Evolutionary conservation across 2,329 filamentous ascomycete genomes (phyloP), one percentile per base, ranked within the genome.

Genomic region (Penicillium sp.): DNA sequence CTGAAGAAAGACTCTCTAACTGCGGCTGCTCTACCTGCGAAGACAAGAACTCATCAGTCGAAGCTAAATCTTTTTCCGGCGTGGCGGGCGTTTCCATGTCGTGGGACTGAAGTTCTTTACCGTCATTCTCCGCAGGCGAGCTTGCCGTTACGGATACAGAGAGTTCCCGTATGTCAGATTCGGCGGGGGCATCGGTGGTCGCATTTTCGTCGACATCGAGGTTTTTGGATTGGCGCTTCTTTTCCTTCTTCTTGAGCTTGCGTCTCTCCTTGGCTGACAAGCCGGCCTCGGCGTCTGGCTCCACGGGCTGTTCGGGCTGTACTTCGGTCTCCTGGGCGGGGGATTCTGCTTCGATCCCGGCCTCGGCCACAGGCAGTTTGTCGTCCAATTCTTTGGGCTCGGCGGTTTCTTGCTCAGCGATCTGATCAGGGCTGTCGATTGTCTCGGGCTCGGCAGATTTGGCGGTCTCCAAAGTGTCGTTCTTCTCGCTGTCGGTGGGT

Each of bases 201-300:
- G 53, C 33, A 24, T 55, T 15, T 7, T 45, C 55, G 15, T 71
- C 68, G 50, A 56, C 60, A 50, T 72, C 71, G 49, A 68, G 61
- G 53, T 60, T 71, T 56, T 76, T 74, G 17, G 75, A 77, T 42
- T 74, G 71, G 50, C 71, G 73, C 62, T 73, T 76, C 64, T 76
- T 78, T 33, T 81, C 79, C 61, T 84, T 83, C 65, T 83, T 82
- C 66, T 83, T 84, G 12, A 74, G 79, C 65, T 83, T 84, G 68
- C 81, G 79, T 63, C 79, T 81, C 59, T 72, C 70, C 54, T 79
- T 75, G 40, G 74, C 65, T 8, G 76, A 72, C 65, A 74, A 37
- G 15, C 19, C 26, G 26, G 26, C 26, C 9, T 75, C 70, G 15
- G 64, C 57, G 45, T 71, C 68, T 2, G 63, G 54, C 22, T 66